A percentile compares a stretch with the other conserved stretches of the same genome.
Evolutionary conservation across 2,329 filamentous ascomycete species (phyloP).

Genomic region (Colletotrichum sp.): DNA sequence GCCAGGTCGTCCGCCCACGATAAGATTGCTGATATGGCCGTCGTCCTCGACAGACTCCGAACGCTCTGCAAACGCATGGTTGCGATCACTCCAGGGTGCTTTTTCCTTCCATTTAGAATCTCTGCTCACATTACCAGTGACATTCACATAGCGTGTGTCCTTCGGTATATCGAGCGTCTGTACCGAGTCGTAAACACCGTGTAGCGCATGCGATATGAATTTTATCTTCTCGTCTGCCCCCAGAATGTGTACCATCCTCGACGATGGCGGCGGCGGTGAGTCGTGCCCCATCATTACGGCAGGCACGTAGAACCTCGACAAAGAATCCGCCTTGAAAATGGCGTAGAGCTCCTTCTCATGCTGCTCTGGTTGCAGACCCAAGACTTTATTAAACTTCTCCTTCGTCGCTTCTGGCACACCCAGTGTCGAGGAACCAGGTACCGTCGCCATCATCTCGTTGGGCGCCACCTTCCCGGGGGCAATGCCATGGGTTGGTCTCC

Average conservation of each 20-base stretch:
- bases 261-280: conserved; percentile 34
- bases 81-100: conserved; percentile 9
- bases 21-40: conserved; percentile 71
- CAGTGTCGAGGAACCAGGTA: conserved; percentile 16
- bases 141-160: conserved; percentile 8
- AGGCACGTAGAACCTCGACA: conserved; percentile 36
- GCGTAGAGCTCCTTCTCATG: conserved; percentile 21
- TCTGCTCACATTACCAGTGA: conserved; percentile 22
- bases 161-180: conserved; percentile 30
- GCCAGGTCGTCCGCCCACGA: conserved; percentile 67
- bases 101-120: conserved; percentile 30
- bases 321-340: conserved; percentile 22
- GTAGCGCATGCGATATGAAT: conserved; percentile 46
- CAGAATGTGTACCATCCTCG: conserved; percentile 46
- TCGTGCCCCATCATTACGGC: conserved; percentile 35
- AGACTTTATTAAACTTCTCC: background rate
- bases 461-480: conserved; percentile 21
- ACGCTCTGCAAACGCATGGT: background rate
- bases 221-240: conserved; percentile 45
- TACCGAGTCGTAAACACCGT: conserved; percentile 45
- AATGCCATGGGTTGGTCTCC: conserved; percentile 4
- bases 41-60: conserved; percentile 30
- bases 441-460: conserved; percentile 28
- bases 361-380: conserved; percentile 16
- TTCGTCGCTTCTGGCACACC: conserved; percentile 1